These are phyloP conservation scores for Xylariaceae sp. DNA, from an alignment of 2,329 filamentous ascomycete genomes.

Conservation along the genomic window DNA sequence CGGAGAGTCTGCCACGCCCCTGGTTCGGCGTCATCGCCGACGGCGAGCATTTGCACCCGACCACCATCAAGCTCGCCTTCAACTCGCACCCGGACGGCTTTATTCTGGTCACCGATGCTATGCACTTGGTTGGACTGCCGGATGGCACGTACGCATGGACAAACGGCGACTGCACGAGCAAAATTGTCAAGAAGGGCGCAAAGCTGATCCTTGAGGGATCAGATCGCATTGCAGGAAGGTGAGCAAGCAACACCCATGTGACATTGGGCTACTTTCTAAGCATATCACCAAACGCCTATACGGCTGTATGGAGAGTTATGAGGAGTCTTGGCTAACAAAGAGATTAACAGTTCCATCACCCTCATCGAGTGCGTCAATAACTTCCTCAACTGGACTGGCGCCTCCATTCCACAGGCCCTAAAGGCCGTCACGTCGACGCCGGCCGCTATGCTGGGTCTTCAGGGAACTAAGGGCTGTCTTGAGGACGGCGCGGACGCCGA, in stretches of 20 bases:
- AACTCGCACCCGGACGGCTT: constrained; percentile 84
- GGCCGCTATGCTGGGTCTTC: constrained; percentile 74
- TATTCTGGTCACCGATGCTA: constrained; percentile 90
- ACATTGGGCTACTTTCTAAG: too few relatives aligned
- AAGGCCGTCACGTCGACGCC: constrained; percentile 78
- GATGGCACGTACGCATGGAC: constrained; percentile 88
- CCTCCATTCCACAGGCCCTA: constrained; percentile 70
- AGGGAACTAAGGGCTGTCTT: constrained; percentile 69
- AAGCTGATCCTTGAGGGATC: constrained; percentile 79
- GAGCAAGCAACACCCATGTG: constrained; percentile 41
- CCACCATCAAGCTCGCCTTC: constrained; percentile 87
- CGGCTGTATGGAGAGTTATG: not conserved
- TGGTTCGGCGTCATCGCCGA: constrained; percentile 92
- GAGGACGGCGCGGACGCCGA: constrained; percentile 70
- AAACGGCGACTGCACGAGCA: constrained; percentile 66
- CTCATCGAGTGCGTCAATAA: constrained; percentile 85
- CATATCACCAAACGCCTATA: not conserved
- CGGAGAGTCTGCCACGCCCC: constrained; percentile 64
- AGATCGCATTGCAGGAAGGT: constrained; percentile 78
- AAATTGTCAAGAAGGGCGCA: constrained; percentile 72
- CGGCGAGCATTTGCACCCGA: constrained; percentile 87
- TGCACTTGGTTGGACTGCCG: constrained; percentile 82
- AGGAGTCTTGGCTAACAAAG: not conserved
- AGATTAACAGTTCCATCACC: constrained; percentile 63
- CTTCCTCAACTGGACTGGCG: constrained; percentile 76